Evolutionary conservation across 768 basidiomycete species (phyloP), one percentile per base, ranked within the genome.

Genomic region (Kwoniella botswanensis): DNA sequence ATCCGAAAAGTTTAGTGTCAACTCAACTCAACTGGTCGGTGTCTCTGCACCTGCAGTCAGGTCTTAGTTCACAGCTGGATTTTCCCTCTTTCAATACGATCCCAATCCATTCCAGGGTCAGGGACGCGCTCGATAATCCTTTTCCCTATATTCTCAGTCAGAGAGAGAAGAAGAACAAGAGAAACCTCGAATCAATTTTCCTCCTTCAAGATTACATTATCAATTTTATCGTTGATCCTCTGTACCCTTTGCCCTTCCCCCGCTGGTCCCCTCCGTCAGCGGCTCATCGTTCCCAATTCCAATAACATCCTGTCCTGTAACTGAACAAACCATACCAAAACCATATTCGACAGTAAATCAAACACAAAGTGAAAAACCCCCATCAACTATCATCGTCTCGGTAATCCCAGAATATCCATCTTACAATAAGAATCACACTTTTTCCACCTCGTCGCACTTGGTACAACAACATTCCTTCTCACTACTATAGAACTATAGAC

Each of bases 1-100:
- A 61, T 61, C 59, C 59, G 59, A 61, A 44, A 61, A 44, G 7
- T 61, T 61, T 50, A 50, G 46, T 50, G 7, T 50, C 46, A 15
- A 18, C 13, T 50, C 46, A 50, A 50, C 46, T 50, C 35, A 35
- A 9, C 35, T 35, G 35, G 26, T 3, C 24, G 2, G 0, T 7
- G 26, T 26, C 6, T 46, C 44, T 46, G 44, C 44, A 12, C 2
- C 46, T 50, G 18, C 46, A 7, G 46, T 50, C 35, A 35, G 35
- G 35, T 35, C 35, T 35, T 35, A 6, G 7, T 35, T 35, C 1
- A 35, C 35, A 35, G 35, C 35, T 35, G 35, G 35, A 7, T 35
- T 6, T 35, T 35, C 6, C 35, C 35, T 35, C 35, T 35, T 35
- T 35, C 6, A 35, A 35, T 35, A 0, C 35, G 35, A 35, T 35